Base-by-base conservation (phyloP, 1,284 basidiomycete genomes). In the Porogramme epimiltina region DNA sequence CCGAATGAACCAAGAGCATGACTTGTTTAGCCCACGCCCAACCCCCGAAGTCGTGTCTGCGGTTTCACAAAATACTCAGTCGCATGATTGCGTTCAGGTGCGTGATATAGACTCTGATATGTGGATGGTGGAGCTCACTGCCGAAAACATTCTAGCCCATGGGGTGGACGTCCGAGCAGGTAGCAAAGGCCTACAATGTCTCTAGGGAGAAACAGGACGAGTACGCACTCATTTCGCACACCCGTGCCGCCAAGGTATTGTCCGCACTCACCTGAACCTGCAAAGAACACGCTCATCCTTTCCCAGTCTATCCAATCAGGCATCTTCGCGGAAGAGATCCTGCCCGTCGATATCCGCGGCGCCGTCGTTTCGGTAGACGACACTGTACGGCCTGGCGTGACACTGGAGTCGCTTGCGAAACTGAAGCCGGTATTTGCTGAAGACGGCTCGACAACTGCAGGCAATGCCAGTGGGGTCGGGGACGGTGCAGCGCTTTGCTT, bases 401-500 rank as follows among this genome's bases (percentile, higher is more conserved):
- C 85, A 1, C 62, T 73, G 24, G 85, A 91, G 57, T 80, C 80
- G 1, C 78, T 94, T 11, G 70, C 79, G 9, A 77, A 76, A 47
- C 74, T 93, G 46, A 89, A 87, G 60, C 78, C 91, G 4, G 89
- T 79, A 3, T 93, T 93, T 65, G 84, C 87, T 8, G 75, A 91
- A 49, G 94, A 91, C 88, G 89, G 88, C 15, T 78, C 83, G 3
- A 93, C 91, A 0, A 95, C 93, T 63, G 85, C 93, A 42, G 91
- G 90, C 19, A 98, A 98, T 69, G 93, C 95, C 0, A 95, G 93
- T 58, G 95, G 95, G 51, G 83, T 98, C 26, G 94, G 94, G 10
- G 96, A 99, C 69, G 96, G 96, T 49, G 96, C 95, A 26, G 96
- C 93, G 8, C 74, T 96, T 18, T 91, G 93, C 54, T 80, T 99